These are phyloP conservation scores for Neocucurbitaria cava DNA, from an alignment of 2,329 filamentous ascomycete genomes.

Conservation along the genomic window DNA sequence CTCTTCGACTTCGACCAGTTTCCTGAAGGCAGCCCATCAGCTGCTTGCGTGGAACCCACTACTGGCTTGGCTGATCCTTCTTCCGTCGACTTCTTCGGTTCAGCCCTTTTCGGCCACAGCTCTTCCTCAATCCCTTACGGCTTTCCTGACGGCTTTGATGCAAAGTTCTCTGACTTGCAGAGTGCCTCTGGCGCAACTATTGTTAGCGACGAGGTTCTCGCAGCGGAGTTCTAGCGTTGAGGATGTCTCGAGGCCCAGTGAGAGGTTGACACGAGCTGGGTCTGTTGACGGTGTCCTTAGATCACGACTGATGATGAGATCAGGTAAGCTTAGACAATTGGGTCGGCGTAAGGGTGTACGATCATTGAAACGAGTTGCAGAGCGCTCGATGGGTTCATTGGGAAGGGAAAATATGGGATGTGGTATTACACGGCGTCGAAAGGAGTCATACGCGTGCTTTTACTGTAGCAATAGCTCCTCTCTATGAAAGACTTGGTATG, in stretches of 20 bases:
- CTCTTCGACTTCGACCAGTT: conserved; percentile 52
- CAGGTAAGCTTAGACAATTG: conserved; percentile 35
- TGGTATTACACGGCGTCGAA: conserved; percentile 28
- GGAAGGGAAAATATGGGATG: conserved; percentile 22
- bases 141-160: conserved; percentile 49
- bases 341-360: conserved; percentile 36
- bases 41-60: conserved; percentile 31
- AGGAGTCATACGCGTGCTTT: conserved; percentile 31
- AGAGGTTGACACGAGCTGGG: conserved; percentile 29
- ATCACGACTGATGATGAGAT: conserved; percentile 38
- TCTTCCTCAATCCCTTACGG: conserved; percentile 39
- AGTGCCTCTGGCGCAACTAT: conserved; percentile 56
- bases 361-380: conserved; percentile 26
- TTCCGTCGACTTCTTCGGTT: conserved; percentile 44
- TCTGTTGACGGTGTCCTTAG: conserved; percentile 28
- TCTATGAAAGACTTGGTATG: conserved; percentile 21
- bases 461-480: conserved; percentile 29
- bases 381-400: conserved; percentile 17
- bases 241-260: conserved; percentile 30
- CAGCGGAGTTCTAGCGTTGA: conserved; percentile 49
- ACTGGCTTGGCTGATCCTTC: conserved; percentile 40
- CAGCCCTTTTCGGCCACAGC: conserved; percentile 40
- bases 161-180: conserved; percentile 53
- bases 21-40: conserved; percentile 33
- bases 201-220: conserved; percentile 58